These are phyloP conservation scores for Alternaria novae-zelandiae DNA, from an alignment of 2,329 filamentous ascomycete species.

Conservation along the genomic window DNA sequence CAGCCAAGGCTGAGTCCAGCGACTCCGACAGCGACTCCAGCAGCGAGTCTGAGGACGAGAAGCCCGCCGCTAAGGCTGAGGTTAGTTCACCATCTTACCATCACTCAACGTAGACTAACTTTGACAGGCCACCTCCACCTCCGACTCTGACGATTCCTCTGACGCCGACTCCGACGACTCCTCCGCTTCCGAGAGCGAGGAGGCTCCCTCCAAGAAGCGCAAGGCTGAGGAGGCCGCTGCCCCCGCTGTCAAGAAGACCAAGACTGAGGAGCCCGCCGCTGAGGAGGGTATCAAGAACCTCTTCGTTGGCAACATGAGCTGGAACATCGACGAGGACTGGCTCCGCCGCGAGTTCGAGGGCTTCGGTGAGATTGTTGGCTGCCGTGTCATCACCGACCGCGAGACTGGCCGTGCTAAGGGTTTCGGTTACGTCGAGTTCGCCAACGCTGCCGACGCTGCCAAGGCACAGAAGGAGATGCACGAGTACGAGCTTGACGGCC, in stretches of 20 bases:
- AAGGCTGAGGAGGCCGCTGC: conserved; percentile 65
- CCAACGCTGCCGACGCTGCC: conserved; percentile 68
- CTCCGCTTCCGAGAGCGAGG: conserved; percentile 40
- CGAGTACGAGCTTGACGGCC: conserved; percentile 75
- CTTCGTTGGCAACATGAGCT: conserved; percentile 89
- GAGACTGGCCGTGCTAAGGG: conserved; percentile 83
- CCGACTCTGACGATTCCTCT: conserved; percentile 26
- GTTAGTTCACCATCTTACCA: conserved; percentile 35
- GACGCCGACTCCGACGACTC: conserved; percentile 48
- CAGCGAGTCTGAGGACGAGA: conserved; percentile 38
- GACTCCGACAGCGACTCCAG: conserved; percentile 38
- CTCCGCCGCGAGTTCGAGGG: conserved; percentile 81
- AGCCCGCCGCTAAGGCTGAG: conserved; percentile 34
- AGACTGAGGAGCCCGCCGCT: conserved; percentile 60
- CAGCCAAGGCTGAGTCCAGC: conserved; percentile 48
- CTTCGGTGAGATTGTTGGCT: conserved; percentile 74
- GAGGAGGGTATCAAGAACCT: conserved; percentile 68
- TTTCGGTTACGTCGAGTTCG: conserved; percentile 93
- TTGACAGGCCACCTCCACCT: conserved; percentile 28
- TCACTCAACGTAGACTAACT: conserved; percentile 18
- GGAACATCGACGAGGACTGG: conserved; percentile 85
- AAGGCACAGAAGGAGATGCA: conserved; percentile 79
- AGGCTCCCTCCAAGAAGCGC: conserved; percentile 67
- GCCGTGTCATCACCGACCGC: conserved; percentile 84
- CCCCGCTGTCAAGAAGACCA: conserved; percentile 69